Percentiles rank a stretch among this genome's conserved stretches.
Conservation (phyloP, 208 protist species). For the Eutreptiella sp. region DNA sequence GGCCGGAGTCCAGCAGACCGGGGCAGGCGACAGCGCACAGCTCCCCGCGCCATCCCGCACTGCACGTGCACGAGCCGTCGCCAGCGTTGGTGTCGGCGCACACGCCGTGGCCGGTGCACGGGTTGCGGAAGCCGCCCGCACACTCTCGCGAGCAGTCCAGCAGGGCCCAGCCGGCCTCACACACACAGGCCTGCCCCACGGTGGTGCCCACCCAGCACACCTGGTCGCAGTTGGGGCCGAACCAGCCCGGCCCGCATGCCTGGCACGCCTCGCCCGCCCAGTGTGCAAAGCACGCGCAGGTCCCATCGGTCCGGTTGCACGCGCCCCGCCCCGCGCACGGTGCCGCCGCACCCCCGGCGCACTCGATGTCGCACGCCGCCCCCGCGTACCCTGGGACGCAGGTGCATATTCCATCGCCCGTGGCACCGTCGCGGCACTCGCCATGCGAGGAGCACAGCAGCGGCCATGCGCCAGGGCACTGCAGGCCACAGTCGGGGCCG, state of each 20-base stretch:
- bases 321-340: not conserved
- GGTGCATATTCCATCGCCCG: not conserved
- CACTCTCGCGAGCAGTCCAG: constrained; percentile 12
- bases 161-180: not conserved
- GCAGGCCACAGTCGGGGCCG: not conserved
- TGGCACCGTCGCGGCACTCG: not conserved
- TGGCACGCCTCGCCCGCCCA: not conserved
- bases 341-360: constrained; percentile 5
- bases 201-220: not conserved
- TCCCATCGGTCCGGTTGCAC: not conserved
- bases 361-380: constrained; percentile 7
- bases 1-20: not conserved
- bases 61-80: not conserved
- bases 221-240: constrained; percentile 9
- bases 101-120: constrained; percentile 1
- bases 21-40: not conserved
- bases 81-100: not conserved
- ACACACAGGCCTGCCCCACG: constrained; percentile 19
- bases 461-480: not conserved
- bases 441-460: not conserved
- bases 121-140: constrained; percentile 2
- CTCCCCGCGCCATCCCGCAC: not conserved
- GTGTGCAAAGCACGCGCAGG: constrained; percentile 13
- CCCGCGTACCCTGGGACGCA: not conserved
- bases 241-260: not conserved